phyloP scores from a whole-genome alignment of 2,329 filamentous ascomycete species.

The Trichoderma koningii region DNA sequence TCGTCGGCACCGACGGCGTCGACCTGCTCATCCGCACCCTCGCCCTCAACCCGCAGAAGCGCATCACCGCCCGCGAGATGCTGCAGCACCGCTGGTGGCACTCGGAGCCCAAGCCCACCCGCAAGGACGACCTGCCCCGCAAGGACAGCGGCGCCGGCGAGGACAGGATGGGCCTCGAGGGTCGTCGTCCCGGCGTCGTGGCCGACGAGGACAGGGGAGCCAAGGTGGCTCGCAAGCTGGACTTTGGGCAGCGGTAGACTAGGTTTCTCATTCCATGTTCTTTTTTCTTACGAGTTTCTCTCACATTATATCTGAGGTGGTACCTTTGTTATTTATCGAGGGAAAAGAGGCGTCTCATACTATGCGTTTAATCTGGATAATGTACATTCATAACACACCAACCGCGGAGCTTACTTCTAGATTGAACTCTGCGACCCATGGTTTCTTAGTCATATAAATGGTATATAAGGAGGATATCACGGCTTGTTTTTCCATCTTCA shows the following conservation, averaged over 20 bases:
- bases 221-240: constrained; percentile 80
- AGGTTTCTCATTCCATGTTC: not conserved
- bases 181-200: constrained; percentile 64
- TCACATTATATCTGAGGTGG: not conserved
- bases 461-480: not conserved
- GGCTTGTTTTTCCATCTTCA: too few relatives aligned
- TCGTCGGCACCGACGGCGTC: constrained; percentile 78
- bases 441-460: not conserved
- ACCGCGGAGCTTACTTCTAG: not conserved
- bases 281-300: not conserved
- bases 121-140: constrained; percentile 76
- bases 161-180: constrained; percentile 75
- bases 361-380: not conserved
- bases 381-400: constrained; percentile 14
- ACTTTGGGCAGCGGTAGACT: constrained; percentile 62
- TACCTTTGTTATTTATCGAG: not conserved
- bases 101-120: constrained; percentile 78
- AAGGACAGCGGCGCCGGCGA: constrained; percentile 65
- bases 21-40: constrained; percentile 87
- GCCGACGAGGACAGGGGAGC: constrained; percentile 65
- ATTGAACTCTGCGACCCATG: not conserved
- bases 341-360: not conserved
- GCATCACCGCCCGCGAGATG: constrained; percentile 75
- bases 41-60: constrained; percentile 79
- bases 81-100: constrained; percentile 86